phyloP scores from a whole-genome alignment of 139 green algal species.

The Tetradesmus obliquus region DNA sequence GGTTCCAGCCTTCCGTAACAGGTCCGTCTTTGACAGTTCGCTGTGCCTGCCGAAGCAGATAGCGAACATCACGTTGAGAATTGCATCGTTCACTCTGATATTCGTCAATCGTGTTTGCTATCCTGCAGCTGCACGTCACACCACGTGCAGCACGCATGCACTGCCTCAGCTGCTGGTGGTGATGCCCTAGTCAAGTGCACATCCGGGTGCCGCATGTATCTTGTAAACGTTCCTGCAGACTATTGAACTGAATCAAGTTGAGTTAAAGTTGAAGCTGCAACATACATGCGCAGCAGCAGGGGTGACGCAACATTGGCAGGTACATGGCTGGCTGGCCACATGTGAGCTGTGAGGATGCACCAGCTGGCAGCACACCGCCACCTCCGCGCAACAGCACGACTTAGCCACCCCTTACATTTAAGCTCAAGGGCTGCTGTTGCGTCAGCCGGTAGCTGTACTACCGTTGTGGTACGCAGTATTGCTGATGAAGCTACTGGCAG shows the following conservation, averaged over 20 bases:
- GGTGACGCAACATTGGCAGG: not conserved
- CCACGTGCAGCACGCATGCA: not conserved
- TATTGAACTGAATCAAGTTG: too few relatives aligned
- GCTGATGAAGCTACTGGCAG: not conserved
- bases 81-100: not conserved
- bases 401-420: not conserved
- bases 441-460: not conserved
- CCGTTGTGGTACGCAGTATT: not conserved
- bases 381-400: too few relatives aligned
- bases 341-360: not conserved
- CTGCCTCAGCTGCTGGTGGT: not conserved
- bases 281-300: not conserved
- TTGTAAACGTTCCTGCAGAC: too few relatives aligned
- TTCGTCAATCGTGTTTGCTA: not conserved
- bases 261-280: not conserved
- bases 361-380: not conserved
- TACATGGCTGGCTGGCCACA: conserved; percentile 1
- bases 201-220: too few relatives aligned
- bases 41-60: not conserved
- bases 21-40: not conserved
- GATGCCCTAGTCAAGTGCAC: not conserved
- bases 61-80: too few relatives aligned
- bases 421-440: not conserved
- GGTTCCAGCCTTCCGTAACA: not conserved
- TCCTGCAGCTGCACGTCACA: not conserved